These are phyloP conservation scores for Capniomyces stellatus DNA, from an alignment of 371 early-diverging fungal genomes.

Conservation along the genomic window DNA sequence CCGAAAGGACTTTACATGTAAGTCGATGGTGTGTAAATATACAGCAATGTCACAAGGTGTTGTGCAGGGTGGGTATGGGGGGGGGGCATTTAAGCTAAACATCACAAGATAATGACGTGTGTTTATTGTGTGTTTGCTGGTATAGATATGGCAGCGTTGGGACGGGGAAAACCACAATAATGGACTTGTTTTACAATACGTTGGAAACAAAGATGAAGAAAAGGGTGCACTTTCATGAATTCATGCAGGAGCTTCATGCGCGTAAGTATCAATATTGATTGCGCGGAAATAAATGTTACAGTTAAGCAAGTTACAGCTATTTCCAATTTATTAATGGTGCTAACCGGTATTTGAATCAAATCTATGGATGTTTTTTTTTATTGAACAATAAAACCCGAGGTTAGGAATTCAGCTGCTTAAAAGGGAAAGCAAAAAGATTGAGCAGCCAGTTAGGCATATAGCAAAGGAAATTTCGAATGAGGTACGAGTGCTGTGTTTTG, in stretches of 20 bases:
- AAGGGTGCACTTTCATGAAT: constrained; percentile 86
- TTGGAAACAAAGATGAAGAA: constrained; percentile 43
- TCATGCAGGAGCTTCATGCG: constrained; percentile 82
- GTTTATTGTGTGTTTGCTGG: no score
- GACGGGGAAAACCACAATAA: constrained; percentile 89
- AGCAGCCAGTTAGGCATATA: constrained; percentile 60
- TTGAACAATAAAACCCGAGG: no score
- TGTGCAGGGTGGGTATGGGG: no score
- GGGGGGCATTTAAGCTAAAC: no score
- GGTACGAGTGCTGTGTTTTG: constrained; percentile 79
- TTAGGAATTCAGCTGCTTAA: constrained; percentile 52
- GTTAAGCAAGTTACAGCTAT: no score
- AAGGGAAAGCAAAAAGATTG: constrained; percentile 24
- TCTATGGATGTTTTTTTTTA: no score
- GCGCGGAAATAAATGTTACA: no score
- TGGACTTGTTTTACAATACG: constrained; percentile 83
- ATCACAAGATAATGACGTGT: no score
- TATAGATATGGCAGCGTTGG: constrained; percentile 59
- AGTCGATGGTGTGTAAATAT: no score
- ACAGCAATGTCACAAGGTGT: no score
- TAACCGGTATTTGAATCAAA: no score
- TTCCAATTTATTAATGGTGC: no score
- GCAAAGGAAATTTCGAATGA: constrained; percentile 62
- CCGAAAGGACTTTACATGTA: neutral
- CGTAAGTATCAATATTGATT: constrained; percentile 30